These are phyloP conservation scores for Zymoseptoria pseudotritici DNA, from an alignment of 2,329 filamentous ascomycete species.

Conservation along the genomic window DNA sequence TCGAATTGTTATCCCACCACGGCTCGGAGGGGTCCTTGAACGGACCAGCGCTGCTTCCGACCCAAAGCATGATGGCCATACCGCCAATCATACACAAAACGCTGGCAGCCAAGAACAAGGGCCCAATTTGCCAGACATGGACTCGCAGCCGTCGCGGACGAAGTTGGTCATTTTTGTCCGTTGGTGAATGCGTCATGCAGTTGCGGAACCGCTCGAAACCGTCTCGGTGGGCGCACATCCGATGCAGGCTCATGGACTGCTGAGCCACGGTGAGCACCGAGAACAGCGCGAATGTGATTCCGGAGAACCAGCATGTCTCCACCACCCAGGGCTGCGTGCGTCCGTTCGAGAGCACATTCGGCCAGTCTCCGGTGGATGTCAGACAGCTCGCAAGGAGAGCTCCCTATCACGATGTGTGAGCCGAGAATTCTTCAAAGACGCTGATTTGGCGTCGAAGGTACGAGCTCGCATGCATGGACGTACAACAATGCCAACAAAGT, in stretches of 20 bases:
- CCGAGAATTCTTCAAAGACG: background rate
- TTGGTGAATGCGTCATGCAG: constrained; percentile 22
- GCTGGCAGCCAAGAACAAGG: constrained; percentile 30
- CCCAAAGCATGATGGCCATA: constrained; percentile 35
- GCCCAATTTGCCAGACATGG: constrained; percentile 34
- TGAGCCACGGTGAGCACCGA: constrained; percentile 41
- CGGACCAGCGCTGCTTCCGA: constrained; percentile 21
- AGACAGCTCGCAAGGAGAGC: constrained; percentile 35
- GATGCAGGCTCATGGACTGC: constrained; percentile 38
- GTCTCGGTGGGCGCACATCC: constrained; percentile 36
- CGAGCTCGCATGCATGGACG: constrained; percentile 7
- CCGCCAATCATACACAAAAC: constrained; percentile 33
- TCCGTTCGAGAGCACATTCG: constrained; percentile 33
- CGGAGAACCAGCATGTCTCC: constrained; percentile 37
- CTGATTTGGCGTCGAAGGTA: background rate
- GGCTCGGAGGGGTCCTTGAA: constrained; percentile 13
- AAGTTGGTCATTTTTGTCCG: constrained; percentile 17
- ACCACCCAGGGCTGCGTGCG: constrained; percentile 35
- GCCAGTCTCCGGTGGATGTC: constrained; percentile 40
- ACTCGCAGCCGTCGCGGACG: constrained; percentile 28
- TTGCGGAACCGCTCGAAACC: constrained; percentile 31
- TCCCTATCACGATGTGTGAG: constrained; percentile 16
- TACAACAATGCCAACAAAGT: constrained; percentile 38
- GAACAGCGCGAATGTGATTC: constrained; percentile 44
- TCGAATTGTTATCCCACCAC: constrained; percentile 23